Percentiles rank a stretch among this genome's conserved stretches.
Conservation (phyloP, 1,284 basidiomycete genomes). For the Boletellus dicymbophilus region DNA sequence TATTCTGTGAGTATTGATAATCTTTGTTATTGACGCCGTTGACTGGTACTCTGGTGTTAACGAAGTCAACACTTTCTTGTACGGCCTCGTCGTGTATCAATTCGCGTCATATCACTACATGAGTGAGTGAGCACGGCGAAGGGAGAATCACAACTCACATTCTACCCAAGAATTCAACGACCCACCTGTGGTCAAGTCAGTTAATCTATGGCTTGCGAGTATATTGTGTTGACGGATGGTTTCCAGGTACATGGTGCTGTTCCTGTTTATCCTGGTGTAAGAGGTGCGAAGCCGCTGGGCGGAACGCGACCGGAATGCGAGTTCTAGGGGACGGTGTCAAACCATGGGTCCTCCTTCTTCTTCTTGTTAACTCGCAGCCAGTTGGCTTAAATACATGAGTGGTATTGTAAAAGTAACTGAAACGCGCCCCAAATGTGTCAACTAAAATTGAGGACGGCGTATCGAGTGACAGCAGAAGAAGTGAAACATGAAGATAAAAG, state of each 20-base stretch:
- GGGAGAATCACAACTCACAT: neutral
- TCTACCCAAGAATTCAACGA: constrained; percentile 44
- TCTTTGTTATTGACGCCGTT: no score
- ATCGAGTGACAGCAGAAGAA: no score
- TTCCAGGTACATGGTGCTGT: constrained; percentile 39
- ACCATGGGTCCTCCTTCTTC: no score
- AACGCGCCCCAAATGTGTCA: no score
- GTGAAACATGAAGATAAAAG: no score
- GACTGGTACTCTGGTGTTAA: neutral
- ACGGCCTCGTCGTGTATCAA: constrained; percentile 51
- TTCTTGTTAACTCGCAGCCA: no score
- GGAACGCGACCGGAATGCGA: no score
- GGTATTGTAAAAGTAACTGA: no score
- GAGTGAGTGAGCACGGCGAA: constrained; percentile 33
- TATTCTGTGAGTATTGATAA: constrained; percentile 6
- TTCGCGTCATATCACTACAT: constrained; percentile 44
- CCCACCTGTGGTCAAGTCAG: constrained; percentile 23
- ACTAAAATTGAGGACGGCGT: no score
- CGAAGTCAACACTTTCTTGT: constrained; percentile 52
- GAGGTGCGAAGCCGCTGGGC: no score
- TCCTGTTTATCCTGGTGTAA: constrained; percentile 43
- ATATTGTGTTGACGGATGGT: neutral
- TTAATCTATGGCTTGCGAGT: neutral
- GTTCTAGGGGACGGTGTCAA: no score
- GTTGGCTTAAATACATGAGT: no score